A percentile compares a stretch with the other conserved stretches of the same genome.
phyloP scores from a whole-genome alignment of 2,329 filamentous ascomycete genomes.

The Ophiobolus disseminans region DNA sequence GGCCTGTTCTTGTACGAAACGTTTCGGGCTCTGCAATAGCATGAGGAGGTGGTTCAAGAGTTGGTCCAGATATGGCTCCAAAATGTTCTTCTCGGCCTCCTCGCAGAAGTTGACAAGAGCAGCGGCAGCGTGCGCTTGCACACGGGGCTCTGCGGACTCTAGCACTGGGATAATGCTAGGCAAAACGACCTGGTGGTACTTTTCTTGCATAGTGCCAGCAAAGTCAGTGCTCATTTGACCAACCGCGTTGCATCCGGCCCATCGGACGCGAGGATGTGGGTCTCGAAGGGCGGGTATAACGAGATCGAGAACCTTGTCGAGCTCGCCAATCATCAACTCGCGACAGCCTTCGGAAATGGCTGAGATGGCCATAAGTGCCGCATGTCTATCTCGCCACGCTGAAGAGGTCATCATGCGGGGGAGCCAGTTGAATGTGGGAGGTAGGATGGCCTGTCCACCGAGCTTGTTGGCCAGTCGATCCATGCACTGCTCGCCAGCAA shows the following conservation, averaged over 20 bases:
- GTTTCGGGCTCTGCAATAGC: constrained; percentile 87
- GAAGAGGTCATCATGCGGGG: constrained; percentile 97
- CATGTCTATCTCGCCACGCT: constrained; percentile 93
- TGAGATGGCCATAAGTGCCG: constrained; percentile 97
- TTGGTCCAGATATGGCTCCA: constrained; percentile 92
- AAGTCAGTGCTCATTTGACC: constrained; percentile 99
- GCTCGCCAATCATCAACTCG: constrained; percentile 92
- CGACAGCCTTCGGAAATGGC: constrained; percentile 97
- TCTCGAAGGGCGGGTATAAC: constrained; percentile 93
- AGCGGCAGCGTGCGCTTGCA: constrained; percentile 97
- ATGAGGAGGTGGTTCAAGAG: constrained; percentile 85
- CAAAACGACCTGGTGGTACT: constrained; percentile 87
- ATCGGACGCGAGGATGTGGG: constrained; percentile 90
- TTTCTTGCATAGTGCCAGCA: constrained; percentile 95
- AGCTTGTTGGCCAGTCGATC: constrained; percentile 96
- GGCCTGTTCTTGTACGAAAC: constrained; percentile 97
- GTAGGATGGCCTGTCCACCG: constrained; percentile 88
- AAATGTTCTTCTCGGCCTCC: constrained; percentile 88
- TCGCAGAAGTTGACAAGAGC: constrained; percentile 99
- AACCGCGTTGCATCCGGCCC: constrained; percentile 97
- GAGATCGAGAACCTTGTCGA: constrained; percentile 91
- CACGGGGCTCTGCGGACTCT: constrained; percentile 85
- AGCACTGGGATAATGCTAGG: constrained; percentile 92
- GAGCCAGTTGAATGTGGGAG: constrained; percentile 95
- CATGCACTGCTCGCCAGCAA: constrained; percentile 98